Evolutionary conservation across 2,329 filamentous ascomycete species (phyloP).

Genomic region (Aspergillus sp.): DNA sequence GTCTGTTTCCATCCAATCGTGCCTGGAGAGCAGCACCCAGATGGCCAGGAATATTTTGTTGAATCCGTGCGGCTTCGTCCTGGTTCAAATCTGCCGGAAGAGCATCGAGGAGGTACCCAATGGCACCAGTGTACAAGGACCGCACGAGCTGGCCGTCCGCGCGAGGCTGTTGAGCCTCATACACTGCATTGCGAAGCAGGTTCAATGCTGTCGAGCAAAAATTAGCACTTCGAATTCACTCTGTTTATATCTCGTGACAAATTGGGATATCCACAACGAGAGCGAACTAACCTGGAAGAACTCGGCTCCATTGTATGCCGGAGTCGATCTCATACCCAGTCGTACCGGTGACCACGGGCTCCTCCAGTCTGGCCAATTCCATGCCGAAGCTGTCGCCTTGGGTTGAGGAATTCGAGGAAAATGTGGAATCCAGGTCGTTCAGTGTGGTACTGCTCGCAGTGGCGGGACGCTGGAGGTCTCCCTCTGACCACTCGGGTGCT

Average conservation of each 20-base stretch:
- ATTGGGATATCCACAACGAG: background rate
- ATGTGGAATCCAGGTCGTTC: background rate
- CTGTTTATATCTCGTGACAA: background rate
- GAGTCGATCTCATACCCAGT: constrained; percentile 29
- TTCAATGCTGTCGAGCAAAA: constrained; percentile 29
- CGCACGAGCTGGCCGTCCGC: constrained; percentile 31
- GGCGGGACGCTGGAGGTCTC: constrained; percentile 8
- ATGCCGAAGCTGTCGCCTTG: constrained; percentile 13
- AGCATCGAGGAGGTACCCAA: constrained; percentile 38
- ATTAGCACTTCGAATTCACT: background rate
- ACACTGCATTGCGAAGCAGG: constrained; percentile 34
- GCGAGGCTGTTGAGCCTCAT: constrained; percentile 31
- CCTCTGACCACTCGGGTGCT: too few relatives aligned
- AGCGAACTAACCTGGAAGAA: constrained; percentile 28
- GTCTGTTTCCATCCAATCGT: background rate
- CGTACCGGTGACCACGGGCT: constrained; percentile 7
- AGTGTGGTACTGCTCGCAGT: constrained; percentile 11
- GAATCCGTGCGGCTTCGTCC: constrained; percentile 29
- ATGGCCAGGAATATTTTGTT: constrained; percentile 23
- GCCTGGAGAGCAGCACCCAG: constrained; percentile 15
- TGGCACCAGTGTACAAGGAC: constrained; percentile 34
- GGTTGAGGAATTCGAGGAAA: background rate
- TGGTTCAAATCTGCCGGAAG: constrained; percentile 28
- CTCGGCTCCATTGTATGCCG: constrained; percentile 34
- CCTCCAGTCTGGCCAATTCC: constrained; percentile 13